These are phyloP conservation scores for Trichoderma erinaceum DNA, from an alignment of 495 filamentous ascomycete species.

Conservation along the genomic window DNA sequence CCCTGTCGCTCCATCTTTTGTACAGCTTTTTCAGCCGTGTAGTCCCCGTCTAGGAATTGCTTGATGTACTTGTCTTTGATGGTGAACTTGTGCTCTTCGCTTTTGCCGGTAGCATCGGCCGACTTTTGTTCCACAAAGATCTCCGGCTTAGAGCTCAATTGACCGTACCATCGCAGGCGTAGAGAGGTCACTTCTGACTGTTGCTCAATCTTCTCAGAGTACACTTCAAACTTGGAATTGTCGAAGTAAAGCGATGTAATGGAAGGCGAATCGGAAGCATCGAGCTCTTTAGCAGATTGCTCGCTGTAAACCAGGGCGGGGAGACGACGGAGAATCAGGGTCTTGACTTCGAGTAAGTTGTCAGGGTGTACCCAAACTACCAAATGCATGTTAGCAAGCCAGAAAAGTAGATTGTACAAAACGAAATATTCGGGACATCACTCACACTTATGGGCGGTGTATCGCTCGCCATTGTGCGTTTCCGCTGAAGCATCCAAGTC, in stretches of 20 bases:
- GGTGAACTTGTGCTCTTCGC: constrained; percentile 68
- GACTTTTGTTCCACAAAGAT: constrained; percentile 87
- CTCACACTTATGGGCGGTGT: constrained; percentile 84
- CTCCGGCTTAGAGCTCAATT: constrained; percentile 67
- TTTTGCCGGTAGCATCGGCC: constrained; percentile 64
- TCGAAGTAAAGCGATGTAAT: constrained; percentile 97
- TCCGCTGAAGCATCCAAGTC: constrained; percentile 36
- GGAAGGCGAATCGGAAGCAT: constrained; percentile 72
- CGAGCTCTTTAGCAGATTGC: constrained; percentile 69
- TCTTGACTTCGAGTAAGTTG: constrained; percentile 94
- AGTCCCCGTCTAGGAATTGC: constrained; percentile 77
- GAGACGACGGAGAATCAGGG: constrained; percentile 80
- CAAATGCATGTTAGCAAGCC: constrained; percentile 18
- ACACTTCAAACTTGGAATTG: constrained; percentile 74
- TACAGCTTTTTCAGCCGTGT: constrained; percentile 85
- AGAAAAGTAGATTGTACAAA: neutral
- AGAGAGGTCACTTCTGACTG: constrained; percentile 74
- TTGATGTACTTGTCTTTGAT: constrained; percentile 94
- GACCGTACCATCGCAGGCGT: constrained; percentile 85
- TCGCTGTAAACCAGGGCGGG: constrained; percentile 92
- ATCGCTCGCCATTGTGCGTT: constrained; percentile 55
- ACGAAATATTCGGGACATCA: neutral
- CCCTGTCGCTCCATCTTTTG: constrained; percentile 71
- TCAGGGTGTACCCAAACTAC: constrained; percentile 90
- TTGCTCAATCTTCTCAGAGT: constrained; percentile 75